Percentiles rank a stretch among this genome's conserved stretches.
Conservation (phyloP, 495 filamentous ascomycete genomes). For the Cercophora newfieldiana region DNA sequence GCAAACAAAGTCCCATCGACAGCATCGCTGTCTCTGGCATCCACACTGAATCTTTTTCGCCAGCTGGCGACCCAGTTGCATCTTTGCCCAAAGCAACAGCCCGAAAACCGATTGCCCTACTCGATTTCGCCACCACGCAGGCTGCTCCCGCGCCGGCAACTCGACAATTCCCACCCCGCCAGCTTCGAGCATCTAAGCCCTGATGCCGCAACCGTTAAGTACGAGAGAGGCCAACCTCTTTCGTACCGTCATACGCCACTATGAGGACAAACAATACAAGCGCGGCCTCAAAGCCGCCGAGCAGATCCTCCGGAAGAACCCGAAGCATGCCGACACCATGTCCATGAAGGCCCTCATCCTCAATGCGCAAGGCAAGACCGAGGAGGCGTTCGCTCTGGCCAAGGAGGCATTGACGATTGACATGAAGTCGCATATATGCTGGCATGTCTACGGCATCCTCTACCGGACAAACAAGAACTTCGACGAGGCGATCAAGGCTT, state of each 20-base stretch:
- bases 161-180: constrained; percentile 8
- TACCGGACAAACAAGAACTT: constrained; percentile 94
- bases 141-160: background rate
- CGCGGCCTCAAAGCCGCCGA: constrained; percentile 92
- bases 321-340: constrained; percentile 95
- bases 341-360: constrained; percentile 99
- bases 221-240: constrained; percentile 94
- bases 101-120: background rate
- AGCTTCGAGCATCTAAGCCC: constrained; percentile 14
- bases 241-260: constrained; percentile 87
- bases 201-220: constrained; percentile 79
- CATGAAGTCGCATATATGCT: constrained; percentile 99
- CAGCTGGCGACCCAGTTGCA: background rate
- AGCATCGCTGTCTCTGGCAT: background rate
- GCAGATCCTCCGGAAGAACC: constrained; percentile 89
- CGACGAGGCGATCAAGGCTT: constrained; percentile 97
- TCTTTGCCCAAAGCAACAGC: background rate
- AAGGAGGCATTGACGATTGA: constrained; percentile 89
- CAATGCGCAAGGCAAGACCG: constrained; percentile 82
- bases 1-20: background rate
- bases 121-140: background rate
- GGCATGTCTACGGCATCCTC: constrained; percentile 98
- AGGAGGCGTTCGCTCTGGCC: constrained; percentile 90
- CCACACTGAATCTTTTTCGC: background rate
- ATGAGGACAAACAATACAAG: constrained; percentile 98